phyloP scores from a whole-genome alignment of 495 filamentous ascomycete species.

The Aspergillus biplanus region DNA sequence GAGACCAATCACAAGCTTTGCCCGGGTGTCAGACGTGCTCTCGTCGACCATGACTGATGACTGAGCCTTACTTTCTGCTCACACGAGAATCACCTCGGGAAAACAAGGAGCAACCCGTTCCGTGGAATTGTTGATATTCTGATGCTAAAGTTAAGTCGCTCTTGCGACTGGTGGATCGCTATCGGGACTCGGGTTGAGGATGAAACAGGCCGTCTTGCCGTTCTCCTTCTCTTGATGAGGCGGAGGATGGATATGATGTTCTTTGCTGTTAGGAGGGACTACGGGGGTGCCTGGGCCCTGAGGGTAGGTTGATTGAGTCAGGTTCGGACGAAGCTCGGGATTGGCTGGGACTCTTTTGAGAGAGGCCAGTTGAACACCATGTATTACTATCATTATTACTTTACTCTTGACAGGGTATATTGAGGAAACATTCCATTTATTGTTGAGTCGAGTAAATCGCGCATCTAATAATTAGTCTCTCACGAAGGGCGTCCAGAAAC shows the following conservation, averaged over 20 bases:
- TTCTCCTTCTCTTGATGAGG: too few relatives aligned
- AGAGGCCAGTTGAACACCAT: too few relatives aligned
- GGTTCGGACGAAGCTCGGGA: neutral
- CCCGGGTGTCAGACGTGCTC: neutral
- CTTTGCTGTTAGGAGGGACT: neutral
- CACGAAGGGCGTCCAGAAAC: too few relatives aligned
- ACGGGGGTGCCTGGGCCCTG: too few relatives aligned
- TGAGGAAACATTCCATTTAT: too few relatives aligned
- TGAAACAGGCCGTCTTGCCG: neutral
- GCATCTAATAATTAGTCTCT: too few relatives aligned
- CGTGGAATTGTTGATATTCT: slow-evolving; percentile 28
- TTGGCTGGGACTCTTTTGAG: too few relatives aligned
- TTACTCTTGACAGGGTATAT: too few relatives aligned
- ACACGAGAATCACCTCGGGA: slow-evolving; percentile 39
- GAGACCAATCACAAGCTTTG: neutral
- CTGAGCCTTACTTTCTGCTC: neutral
- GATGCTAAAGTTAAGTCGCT: neutral
- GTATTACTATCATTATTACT: too few relatives aligned
- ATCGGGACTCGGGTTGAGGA: neutral
- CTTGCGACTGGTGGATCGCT: neutral
- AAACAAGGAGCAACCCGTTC: slow-evolving; percentile 29
- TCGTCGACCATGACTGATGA: neutral
- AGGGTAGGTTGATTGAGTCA: neutral
- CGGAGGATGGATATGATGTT: neutral
- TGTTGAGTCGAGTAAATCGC: too few relatives aligned